phyloP scores from a whole-genome alignment of 1,284 basidiomycete genomes.

The Moniliella sp. region DNA sequence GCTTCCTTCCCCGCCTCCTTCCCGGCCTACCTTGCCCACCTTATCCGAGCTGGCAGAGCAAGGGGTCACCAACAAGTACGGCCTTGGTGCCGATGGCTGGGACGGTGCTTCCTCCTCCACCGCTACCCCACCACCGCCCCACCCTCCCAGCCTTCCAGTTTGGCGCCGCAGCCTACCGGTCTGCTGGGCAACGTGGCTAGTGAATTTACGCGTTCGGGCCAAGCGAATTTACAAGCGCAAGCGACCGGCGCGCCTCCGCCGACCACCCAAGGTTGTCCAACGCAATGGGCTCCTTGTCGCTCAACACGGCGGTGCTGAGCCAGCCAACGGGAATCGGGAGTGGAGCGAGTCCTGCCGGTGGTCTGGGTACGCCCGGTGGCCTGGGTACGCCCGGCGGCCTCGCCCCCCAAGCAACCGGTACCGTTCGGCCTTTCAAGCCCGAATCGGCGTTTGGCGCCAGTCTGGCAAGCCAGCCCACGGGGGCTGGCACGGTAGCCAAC shows the following conservation, averaged over 20 bases:
- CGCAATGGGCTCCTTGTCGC: no score
- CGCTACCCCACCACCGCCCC: no score
- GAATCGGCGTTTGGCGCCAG: constrained; percentile 10
- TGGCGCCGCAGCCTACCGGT: constrained; percentile 27
- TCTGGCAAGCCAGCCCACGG: constrained; percentile 1
- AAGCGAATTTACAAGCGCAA: no score
- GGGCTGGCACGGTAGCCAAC: background rate
- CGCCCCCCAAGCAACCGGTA: background rate
- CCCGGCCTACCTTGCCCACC: constrained; percentile 6
- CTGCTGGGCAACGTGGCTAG: constrained; percentile 33
- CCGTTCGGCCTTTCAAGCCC: constrained; percentile 15
- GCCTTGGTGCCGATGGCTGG: constrained; percentile 18
- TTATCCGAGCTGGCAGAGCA: constrained; percentile 5
- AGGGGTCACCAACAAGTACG: constrained; percentile 27
- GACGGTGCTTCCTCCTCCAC: constrained; percentile 8
- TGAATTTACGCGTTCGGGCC: no score
- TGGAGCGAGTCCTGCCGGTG: background rate
- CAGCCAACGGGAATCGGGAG: constrained; percentile 5
- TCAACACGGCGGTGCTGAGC: no score
- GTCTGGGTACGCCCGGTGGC: background rate
- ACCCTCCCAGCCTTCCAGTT: constrained; percentile 2
- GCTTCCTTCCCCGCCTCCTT: constrained; percentile 36
- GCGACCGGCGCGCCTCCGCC: no score
- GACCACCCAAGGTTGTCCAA: no score
- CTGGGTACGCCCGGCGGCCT: background rate